Evolutionary conservation across 305 asterid genomes (phyloP).

Genomic region (Coffea humblotiana): DNA sequence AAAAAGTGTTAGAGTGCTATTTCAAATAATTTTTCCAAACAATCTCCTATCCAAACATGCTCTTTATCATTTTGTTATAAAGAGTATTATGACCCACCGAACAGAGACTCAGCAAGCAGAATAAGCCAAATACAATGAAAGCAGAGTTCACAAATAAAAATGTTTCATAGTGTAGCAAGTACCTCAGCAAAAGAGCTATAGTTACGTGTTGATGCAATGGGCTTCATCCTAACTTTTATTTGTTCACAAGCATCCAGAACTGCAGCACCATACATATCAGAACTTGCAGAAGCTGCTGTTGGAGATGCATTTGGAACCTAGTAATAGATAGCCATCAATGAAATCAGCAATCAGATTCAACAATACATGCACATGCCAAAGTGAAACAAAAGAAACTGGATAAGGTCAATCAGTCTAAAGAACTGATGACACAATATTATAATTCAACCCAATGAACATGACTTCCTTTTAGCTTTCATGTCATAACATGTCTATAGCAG

Average conservation of each 20-base stretch:
- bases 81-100: neutral
- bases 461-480: conserved; percentile 1
- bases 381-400: neutral
- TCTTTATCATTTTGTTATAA: neutral
- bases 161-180: conserved; percentile 10
- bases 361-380: neutral
- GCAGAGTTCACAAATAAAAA: neutral
- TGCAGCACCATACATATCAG: conserved; percentile 96
- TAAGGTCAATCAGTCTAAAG: neutral
- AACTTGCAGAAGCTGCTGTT: conserved; percentile 99
- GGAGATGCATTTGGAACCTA: conserved; percentile 98
- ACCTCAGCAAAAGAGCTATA: conserved; percentile 83
- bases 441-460: neutral
- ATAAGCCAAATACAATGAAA: neutral
- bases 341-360: neutral
- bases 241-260: conserved; percentile 96
- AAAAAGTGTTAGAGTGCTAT: too few relatives aligned
- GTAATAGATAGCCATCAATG: neutral
- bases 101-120: neutral
- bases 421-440: neutral
- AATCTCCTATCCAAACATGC: too few relatives aligned
- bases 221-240: conserved; percentile 88
- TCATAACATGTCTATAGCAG: neutral
- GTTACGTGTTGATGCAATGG: conserved; percentile 49
- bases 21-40: too few relatives aligned